phyloP scores from a whole-genome alignment of 768 basidiomycete species.

The Phanerochaete sordida region DNA sequence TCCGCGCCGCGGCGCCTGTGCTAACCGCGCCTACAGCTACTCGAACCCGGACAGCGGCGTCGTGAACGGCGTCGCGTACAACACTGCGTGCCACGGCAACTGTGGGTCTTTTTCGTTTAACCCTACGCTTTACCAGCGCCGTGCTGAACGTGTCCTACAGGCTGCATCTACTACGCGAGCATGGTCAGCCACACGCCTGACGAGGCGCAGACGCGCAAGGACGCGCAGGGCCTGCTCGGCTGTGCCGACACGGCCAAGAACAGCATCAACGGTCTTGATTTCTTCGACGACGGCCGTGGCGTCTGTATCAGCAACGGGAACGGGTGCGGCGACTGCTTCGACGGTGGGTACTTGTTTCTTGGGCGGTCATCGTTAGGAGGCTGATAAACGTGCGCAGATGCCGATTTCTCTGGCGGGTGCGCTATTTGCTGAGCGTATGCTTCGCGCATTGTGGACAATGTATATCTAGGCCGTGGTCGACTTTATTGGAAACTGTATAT shows the following conservation, averaged over 20 bases:
- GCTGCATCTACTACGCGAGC: not conserved
- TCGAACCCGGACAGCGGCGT: not conserved
- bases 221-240: not conserved
- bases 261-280: not conserved
- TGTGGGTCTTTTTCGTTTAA: not conserved
- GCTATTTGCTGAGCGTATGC: too few relatives aligned
- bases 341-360: too few relatives aligned
- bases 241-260: not conserved
- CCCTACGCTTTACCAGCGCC: not conserved
- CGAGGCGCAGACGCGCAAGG: not conserved
- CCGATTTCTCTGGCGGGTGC: too few relatives aligned
- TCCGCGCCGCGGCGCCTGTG: not conserved
- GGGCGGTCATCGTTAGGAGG: too few relatives aligned
- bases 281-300: not conserved
- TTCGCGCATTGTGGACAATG: too few relatives aligned
- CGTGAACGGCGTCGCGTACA: not conserved
- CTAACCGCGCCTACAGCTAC: not conserved
- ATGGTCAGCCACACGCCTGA: not conserved
- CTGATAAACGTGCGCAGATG: too few relatives aligned
- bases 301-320: not conserved
- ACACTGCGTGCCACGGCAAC: not conserved
- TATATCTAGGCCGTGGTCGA: too few relatives aligned
- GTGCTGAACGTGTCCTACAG: not conserved
- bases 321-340: not conserved
- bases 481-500: too few relatives aligned